Evolutionary conservation across 1,139 yeast species (phyloP).

Genomic region (Saccharomyces hybrid): DNA sequence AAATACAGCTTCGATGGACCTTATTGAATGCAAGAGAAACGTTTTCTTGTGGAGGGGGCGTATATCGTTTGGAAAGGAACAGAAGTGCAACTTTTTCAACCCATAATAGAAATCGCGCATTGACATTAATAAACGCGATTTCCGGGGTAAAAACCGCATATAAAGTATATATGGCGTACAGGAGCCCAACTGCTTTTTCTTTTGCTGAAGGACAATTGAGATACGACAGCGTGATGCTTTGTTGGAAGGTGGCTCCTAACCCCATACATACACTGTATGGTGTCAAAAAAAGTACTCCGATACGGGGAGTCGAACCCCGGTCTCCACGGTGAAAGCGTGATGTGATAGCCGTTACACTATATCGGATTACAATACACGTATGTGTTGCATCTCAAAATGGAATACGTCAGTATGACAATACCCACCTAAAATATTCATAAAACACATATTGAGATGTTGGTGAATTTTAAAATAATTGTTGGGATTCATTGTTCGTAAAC

Average conservation of each 20-base stretch:
- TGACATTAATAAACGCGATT: neutral
- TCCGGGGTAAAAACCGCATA: neutral
- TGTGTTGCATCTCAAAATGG: no score
- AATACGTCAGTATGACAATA: no score
- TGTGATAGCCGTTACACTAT: constrained; percentile 1
- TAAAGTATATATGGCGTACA: neutral
- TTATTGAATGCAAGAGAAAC: neutral
- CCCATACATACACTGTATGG: no score
- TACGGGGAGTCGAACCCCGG: constrained; percentile 1
- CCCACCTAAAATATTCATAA: no score
- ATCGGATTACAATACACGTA: neutral
- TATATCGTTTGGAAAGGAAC: neutral
- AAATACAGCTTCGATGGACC: neutral
- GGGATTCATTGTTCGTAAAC: no score
- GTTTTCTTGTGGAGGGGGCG: neutral
- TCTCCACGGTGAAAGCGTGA: constrained; percentile 1
- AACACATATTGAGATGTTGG: neutral
- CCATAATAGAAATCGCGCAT: neutral
- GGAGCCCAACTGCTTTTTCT: neutral
- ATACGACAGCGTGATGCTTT: neutral
- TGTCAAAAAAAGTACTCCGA: neutral
- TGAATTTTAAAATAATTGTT: neutral
- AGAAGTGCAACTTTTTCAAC: neutral
- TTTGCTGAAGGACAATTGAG: neutral
- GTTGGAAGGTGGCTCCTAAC: neutral